Percentiles rank a stretch among this genome's conserved stretches.
Conservation (phyloP, 148 eudicot species). For the Diospyros kaki region DNA sequence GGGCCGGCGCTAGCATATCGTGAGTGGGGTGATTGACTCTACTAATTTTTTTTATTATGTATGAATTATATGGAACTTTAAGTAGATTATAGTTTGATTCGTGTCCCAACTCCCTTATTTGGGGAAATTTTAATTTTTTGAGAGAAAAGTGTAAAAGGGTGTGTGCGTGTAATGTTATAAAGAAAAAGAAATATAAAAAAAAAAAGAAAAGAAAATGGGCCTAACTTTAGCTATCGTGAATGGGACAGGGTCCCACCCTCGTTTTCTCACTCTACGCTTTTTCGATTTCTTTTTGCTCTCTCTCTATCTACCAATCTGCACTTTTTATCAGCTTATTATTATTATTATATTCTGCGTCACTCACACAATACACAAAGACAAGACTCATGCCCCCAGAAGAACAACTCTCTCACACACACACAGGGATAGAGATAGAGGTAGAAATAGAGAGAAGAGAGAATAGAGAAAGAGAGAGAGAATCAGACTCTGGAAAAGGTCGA, state of each 20-base stretch:
- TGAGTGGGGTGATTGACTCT: too few relatives aligned
- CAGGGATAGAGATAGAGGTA: background rate
- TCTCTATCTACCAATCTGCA: conserved; percentile 27
- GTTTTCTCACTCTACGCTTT: conserved; percentile 10
- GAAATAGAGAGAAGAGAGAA: background rate
- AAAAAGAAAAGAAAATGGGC: conserved; percentile 4
- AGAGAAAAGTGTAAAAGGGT: background rate
- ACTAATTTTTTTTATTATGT: too few relatives aligned
- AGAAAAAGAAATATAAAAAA: conserved; percentile 5
- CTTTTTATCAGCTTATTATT: conserved; percentile 33
- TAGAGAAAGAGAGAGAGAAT: background rate
- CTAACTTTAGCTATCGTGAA: conserved; percentile 24
- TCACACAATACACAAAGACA: conserved; percentile 1
- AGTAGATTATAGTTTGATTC: too few relatives aligned
- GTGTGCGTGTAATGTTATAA: background rate
- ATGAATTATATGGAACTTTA: too few relatives aligned
- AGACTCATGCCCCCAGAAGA: background rate
- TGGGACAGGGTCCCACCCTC: conserved; percentile 34
- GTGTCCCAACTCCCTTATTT: too few relatives aligned
- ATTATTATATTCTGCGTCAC: conserved; percentile 8
- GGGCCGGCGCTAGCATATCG: too few relatives aligned
- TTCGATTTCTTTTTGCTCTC: conserved; percentile 13
- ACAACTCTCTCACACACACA: too few relatives aligned
- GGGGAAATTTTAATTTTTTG: too few relatives aligned
- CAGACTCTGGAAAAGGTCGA: conserved; percentile 1